A percentile compares a stretch with the other conserved stretches of the same genome.
Evolutionary conservation across 2,329 filamentous ascomycete species (phyloP).

Genomic region (Cladosporium sp.): DNA sequence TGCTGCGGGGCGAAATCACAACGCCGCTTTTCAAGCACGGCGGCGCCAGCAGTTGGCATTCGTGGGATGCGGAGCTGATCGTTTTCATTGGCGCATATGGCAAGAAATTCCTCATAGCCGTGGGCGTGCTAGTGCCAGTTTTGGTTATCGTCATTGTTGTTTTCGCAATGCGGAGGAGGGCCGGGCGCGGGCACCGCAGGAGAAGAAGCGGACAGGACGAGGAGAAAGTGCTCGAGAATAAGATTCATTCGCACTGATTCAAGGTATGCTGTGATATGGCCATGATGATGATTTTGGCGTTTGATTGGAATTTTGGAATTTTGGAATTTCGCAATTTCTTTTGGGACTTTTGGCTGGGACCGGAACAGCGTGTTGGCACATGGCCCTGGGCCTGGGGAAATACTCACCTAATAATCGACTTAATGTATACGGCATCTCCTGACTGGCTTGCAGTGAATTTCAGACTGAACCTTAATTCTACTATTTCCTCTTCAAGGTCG

Average conservation of each 20-base stretch:
- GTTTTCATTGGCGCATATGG: constrained; percentile 23
- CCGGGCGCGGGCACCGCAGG: neutral
- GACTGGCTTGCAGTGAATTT: no score
- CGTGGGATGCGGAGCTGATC: constrained; percentile 24
- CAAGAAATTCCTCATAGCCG: neutral
- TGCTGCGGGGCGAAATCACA: constrained; percentile 24
- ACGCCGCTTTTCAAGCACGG: constrained; percentile 27
- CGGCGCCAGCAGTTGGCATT: constrained; percentile 28
- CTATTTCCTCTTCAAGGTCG: no score
- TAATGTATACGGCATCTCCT: no score
- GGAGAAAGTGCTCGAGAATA: neutral
- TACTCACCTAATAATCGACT: no score
- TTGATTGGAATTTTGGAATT: no score
- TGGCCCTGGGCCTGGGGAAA: no score
- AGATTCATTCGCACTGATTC: neutral
- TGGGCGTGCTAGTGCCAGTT: neutral
- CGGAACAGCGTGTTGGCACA: no score
- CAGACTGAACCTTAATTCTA: no score
- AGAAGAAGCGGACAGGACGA: neutral
- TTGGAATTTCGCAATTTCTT: no score
- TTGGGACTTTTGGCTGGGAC: no score
- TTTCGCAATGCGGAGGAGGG: neutral
- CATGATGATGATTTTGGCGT: no score
- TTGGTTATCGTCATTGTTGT: neutral
- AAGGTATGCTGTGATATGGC: no score